phyloP scores from a whole-genome alignment of 139 green algal genomes.

The Chloropicon primus region DNA sequence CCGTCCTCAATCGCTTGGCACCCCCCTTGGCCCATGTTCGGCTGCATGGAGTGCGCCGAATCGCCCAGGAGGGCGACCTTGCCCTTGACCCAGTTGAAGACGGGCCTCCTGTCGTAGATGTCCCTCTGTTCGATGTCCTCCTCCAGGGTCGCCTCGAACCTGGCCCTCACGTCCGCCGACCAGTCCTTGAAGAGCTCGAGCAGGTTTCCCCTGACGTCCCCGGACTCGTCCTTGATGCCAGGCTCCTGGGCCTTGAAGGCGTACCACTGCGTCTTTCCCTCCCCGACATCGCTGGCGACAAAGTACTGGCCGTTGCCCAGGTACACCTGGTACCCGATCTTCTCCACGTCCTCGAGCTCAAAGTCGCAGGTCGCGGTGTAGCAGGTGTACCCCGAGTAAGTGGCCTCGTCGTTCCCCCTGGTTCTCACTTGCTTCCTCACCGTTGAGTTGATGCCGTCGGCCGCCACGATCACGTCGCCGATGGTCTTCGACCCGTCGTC shows the following conservation, averaged over 20 bases:
- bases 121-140: conserved; percentile 89
- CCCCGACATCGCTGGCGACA: conserved; percentile 90
- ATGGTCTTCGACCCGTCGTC: conserved; percentile 45
- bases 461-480: conserved; percentile 81
- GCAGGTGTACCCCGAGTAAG: conserved; percentile 79
- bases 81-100: conserved; percentile 67
- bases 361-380: conserved; percentile 45
- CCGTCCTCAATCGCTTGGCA: conserved; percentile 53
- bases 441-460: conserved; percentile 46
- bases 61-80: conserved; percentile 85
- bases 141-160: conserved; percentile 47
- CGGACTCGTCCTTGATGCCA: conserved; percentile 32
- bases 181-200: conserved; percentile 28
- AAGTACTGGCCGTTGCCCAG: conserved; percentile 95
- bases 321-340: conserved; percentile 55
- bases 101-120: conserved; percentile 73
- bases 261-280: conserved; percentile 96
- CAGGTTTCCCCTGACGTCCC: background rate
- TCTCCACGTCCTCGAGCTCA: conserved; percentile 12
- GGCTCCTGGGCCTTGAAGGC: conserved; percentile 84
- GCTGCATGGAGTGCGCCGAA: conserved; percentile 93
- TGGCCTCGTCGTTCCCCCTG: conserved; percentile 19
- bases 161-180: conserved; percentile 24
- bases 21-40: conserved; percentile 91
- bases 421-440: background rate